Evolutionary conservation across 257 asterid genomes (phyloP).

Genomic region (Craterostigma plantagineum): DNA sequence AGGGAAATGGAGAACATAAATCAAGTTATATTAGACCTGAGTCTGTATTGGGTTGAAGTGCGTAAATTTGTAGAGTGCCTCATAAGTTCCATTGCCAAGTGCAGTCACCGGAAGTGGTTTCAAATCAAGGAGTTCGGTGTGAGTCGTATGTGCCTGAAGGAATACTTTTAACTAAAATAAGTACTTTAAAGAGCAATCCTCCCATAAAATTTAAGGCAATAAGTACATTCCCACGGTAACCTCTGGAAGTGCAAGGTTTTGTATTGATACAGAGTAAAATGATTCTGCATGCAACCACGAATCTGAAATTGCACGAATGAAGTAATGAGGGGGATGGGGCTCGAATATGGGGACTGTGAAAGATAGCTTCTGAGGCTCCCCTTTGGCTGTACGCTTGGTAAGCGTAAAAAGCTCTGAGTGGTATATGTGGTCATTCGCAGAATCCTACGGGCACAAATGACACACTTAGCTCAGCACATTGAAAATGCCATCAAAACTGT

Average conservation of each 20-base stretch:
- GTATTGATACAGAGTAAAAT: slow-evolving; percentile 66
- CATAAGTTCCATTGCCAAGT: slow-evolving; percentile 59
- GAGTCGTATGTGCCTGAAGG: slow-evolving; percentile 66
- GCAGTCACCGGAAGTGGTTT: slow-evolving; percentile 98
- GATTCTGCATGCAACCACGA: slow-evolving; percentile 92
- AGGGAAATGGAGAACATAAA: slow-evolving; percentile 5
- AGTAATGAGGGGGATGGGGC: slow-evolving; percentile 98
- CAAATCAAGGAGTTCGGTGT: slow-evolving; percentile 92
- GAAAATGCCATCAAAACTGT: not conserved
- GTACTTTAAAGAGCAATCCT: not conserved
- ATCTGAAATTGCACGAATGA: slow-evolving; percentile 88
- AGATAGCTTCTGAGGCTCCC: slow-evolving; percentile 83
- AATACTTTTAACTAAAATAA: slow-evolving; percentile 2
- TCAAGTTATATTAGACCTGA: slow-evolving; percentile 35
- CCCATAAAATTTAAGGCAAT: not conserved
- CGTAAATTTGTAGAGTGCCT: slow-evolving; percentile 70
- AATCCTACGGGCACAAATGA: slow-evolving; percentile 39
- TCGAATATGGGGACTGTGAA: slow-evolving; percentile 95
- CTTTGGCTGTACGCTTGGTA: slow-evolving; percentile 77
- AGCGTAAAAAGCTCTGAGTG: slow-evolving; percentile 80
- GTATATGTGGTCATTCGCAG: slow-evolving; percentile 95
- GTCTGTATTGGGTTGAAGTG: slow-evolving; percentile 98
- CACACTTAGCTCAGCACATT: slow-evolving; percentile 6
- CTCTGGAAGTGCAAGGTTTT: slow-evolving; percentile 91
- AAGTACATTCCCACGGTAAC: slow-evolving; percentile 15